A percentile compares a stretch with the other conserved stretches of the same genome.
These are phyloP conservation scores for Talaromyces stipitatus DNA, from an alignment of 495 filamentous ascomycete species.

Conservation along the genomic window DNA sequence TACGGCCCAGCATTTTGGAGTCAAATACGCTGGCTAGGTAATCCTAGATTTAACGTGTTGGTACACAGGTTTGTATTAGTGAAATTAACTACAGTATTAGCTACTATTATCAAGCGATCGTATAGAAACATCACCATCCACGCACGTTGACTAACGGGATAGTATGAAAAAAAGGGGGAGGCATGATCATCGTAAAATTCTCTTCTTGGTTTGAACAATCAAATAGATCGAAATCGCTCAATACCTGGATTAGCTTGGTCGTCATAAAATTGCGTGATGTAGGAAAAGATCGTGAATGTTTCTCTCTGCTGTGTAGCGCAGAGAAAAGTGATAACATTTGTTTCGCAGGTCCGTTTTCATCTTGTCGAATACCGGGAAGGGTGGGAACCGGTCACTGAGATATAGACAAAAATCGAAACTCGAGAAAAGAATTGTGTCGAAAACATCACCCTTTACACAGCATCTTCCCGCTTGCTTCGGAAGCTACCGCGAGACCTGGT, in stretches of 20 bases:
- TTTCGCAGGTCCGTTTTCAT: not conserved
- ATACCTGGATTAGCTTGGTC: not conserved
- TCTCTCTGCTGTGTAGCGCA: not conserved
- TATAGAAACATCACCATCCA: not conserved
- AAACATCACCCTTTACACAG: not conserved
- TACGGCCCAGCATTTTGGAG: not conserved
- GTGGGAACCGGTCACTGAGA: not conserved
- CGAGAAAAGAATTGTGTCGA: too few species aligned
- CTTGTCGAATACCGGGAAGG: not conserved
- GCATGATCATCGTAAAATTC: not conserved
- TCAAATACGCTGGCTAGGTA: too few species aligned
- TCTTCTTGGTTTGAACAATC: not conserved
- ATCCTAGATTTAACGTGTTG: not conserved
- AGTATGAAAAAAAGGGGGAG: not conserved
- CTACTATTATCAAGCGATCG: not conserved
- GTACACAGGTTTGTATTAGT: not conserved
- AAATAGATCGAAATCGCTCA: not conserved
- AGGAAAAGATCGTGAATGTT: not conserved
- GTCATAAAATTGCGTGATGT: not conserved
- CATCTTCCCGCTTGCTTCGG: constrained; percentile 21
- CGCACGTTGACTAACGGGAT: not conserved
- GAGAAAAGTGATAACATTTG: not conserved
- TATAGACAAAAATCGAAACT: not conserved
- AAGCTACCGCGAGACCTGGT: constrained; percentile 16
- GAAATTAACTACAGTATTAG: not conserved